phyloP scores from a whole-genome alignment of 73 alveolate genomes.

The Paramecium pentaurelia region DNA sequence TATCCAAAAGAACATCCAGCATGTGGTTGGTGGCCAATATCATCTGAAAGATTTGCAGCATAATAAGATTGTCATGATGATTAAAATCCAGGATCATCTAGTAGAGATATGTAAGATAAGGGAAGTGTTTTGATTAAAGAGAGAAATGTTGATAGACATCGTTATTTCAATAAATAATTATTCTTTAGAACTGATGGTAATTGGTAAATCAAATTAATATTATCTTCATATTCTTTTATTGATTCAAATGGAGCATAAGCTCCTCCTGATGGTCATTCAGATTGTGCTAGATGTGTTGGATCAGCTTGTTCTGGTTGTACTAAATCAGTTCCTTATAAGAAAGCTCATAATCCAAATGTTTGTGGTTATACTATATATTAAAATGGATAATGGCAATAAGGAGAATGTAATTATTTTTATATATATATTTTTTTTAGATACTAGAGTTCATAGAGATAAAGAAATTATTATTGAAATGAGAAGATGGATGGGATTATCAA shows the following conservation, averaged over 20 bases:
- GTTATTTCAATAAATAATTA: constrained; percentile 81
- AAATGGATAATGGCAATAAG: constrained; percentile 84
- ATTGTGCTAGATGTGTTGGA: constrained; percentile 82
- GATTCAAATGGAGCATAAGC: constrained; percentile 85
- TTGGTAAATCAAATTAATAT: constrained; percentile 85
- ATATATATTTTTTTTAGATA: constrained; percentile 51
- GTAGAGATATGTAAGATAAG: constrained; percentile 91
- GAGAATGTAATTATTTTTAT: constrained; percentile 47
- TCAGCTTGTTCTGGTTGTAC: constrained; percentile 77
- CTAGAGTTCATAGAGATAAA: constrained; percentile 95
- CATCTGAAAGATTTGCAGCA: constrained; percentile 83
- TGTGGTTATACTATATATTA: constrained; percentile 85
- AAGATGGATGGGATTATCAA: constrained; percentile 86
- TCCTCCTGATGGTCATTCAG: constrained; percentile 93
- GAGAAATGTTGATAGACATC: constrained; percentile 81
- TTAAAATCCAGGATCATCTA: constrained; percentile 92
- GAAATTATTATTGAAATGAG: constrained; percentile 89
- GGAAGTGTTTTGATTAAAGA: constrained; percentile 86
- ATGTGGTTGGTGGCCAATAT: constrained; percentile 90
- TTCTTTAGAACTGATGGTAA: constrained; percentile 88
- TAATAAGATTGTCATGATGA: constrained; percentile 95
- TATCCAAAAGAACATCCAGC: constrained; percentile 93
- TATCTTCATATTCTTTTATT: constrained; percentile 87
- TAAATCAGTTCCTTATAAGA: constrained; percentile 81
- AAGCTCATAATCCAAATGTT: constrained; percentile 86